These are phyloP conservation scores for Anisodus acutangulus DNA, from an alignment of 257 asterid genomes.

Conservation along the genomic window DNA sequence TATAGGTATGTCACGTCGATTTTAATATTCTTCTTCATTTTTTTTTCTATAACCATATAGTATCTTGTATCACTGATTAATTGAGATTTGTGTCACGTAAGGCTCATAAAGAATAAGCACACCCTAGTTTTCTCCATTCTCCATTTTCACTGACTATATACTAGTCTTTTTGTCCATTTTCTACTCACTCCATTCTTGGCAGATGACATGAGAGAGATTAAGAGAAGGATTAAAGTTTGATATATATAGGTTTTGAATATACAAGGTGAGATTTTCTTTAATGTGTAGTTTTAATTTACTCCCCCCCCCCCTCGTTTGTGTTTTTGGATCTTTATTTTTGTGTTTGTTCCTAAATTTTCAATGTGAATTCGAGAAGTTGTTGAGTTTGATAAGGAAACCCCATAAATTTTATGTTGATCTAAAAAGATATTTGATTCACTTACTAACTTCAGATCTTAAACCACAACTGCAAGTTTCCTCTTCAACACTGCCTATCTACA, in stretches of 20 bases:
- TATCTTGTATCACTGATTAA: too few relatives aligned
- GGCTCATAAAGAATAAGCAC: too few relatives aligned
- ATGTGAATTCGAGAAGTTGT: background rate
- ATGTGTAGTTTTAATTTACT: background rate
- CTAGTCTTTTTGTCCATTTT: background rate
- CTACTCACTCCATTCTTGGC: background rate
- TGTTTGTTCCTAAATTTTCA: background rate
- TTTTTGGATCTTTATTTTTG: background rate
- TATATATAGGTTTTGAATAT: background rate
- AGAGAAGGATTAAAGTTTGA: slow-evolving; percentile 7
- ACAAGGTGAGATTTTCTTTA: background rate
- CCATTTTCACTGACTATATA: too few relatives aligned
- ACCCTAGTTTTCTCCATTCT: too few relatives aligned
- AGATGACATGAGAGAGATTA: background rate
- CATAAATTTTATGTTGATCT: too few relatives aligned
- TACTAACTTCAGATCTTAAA: background rate
- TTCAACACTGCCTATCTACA: background rate
- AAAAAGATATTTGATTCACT: background rate
- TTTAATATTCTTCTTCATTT: background rate
- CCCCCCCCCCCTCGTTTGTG: background rate
- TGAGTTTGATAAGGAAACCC: background rate
- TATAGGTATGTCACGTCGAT: background rate
- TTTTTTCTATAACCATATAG: too few relatives aligned
- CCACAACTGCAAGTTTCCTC: slow-evolving; percentile 6
- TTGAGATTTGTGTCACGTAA: too few relatives aligned